These are phyloP conservation scores for Yarrowia keelungensis DNA, from an alignment of 805 yeast species.

Conservation along the genomic window DNA sequence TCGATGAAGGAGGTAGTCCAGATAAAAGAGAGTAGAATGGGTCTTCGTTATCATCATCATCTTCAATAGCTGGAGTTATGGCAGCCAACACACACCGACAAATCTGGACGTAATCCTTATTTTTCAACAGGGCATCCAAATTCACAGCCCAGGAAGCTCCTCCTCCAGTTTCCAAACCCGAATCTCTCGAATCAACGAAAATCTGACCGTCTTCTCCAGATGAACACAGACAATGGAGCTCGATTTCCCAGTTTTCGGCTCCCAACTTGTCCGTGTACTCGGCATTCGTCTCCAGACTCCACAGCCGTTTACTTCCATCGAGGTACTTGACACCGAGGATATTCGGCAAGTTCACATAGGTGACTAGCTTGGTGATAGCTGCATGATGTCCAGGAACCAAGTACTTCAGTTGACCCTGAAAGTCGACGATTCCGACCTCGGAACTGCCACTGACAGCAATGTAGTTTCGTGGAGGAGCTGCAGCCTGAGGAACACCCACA, in stretches of 20 bases:
- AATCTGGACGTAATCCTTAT: not conserved
- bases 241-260: slow-evolving; percentile 36
- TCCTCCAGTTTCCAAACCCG: not conserved
- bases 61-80: not conserved
- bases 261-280: slow-evolving; percentile 16
- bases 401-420: slow-evolving; percentile 2
- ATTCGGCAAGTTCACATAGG: slow-evolving; percentile 26
- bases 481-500: slow-evolving; percentile 10
- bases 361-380: slow-evolving; percentile 19
- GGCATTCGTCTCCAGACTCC: slow-evolving; percentile 30
- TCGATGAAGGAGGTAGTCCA: not conserved
- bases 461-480: slow-evolving; percentile 12
- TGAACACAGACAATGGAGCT: slow-evolving; percentile 28
- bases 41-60: not conserved
- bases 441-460: slow-evolving; percentile 12
- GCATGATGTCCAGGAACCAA: slow-evolving; percentile 16
- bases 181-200: slow-evolving; percentile 15
- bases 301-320: slow-evolving; percentile 11
- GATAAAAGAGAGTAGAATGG: not conserved
- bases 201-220: not conserved
- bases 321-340: slow-evolving; percentile 29
- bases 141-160: slow-evolving; percentile 14
- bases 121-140: not conserved
- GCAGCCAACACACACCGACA: slow-evolving; percentile 2
- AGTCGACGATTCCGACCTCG: slow-evolving; percentile 26